Percentiles rank a stretch among this genome's conserved stretches.
Conservation (phyloP, 2,329 filamentous ascomycete genomes). For the Aureobasidium sp. region DNA sequence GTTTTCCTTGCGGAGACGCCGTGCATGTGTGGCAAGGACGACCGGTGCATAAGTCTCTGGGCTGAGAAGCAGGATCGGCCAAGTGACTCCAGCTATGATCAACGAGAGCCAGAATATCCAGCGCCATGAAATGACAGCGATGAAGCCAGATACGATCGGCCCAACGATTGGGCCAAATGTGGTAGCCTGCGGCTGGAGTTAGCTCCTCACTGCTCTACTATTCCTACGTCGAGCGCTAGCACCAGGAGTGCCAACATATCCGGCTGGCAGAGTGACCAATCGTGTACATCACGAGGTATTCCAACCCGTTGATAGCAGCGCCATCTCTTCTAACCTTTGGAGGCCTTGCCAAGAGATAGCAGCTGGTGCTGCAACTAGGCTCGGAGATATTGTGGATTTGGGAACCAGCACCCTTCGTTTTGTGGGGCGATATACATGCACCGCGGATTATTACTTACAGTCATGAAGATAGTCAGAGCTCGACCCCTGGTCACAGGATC, state of each 20-base stretch:
- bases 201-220: not conserved
- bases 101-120: conserved; percentile 65
- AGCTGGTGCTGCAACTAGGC: not conserved
- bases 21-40: conserved; percentile 44
- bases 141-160: conserved; percentile 57
- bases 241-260: not conserved
- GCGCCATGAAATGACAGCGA: conserved; percentile 54
- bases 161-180: conserved; percentile 58
- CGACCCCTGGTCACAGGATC: conserved; percentile 49
- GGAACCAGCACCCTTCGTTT: not conserved
- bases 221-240: not conserved
- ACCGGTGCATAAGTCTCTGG: conserved; percentile 43
- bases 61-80: conserved; percentile 53
- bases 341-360: not conserved
- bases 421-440: not conserved
- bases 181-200: conserved; percentile 32
- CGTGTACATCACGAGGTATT: not conserved
- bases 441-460: conserved; percentile 28
- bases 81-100: conserved; percentile 57
- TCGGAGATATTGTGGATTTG: not conserved
- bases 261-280: not conserved
- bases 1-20: conserved; percentile 47
- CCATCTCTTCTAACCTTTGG: not conserved
- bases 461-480: conserved; percentile 58
- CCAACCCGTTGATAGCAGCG: not conserved